Evolutionary conservation across 257 asterid genomes (phyloP).

Genomic region (Scutellaria baicalensis): DNA sequence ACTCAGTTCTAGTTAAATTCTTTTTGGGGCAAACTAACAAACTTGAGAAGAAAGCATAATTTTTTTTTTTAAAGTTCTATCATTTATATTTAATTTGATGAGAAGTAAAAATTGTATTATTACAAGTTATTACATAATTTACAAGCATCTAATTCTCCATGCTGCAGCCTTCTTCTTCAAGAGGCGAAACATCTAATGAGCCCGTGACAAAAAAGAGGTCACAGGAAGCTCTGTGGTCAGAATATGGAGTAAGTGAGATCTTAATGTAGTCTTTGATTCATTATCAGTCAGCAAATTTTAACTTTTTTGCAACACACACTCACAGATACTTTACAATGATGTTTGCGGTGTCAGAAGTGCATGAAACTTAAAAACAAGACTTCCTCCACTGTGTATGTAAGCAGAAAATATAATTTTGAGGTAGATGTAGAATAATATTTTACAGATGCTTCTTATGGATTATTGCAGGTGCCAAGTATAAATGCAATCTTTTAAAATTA

Average conservation of each 20-base stretch:
- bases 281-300: not conserved
- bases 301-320: not conserved
- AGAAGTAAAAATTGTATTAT: not conserved
- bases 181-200: slow-evolving; percentile 69
- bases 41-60: not conserved
- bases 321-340: not conserved
- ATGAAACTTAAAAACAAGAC: not conserved
- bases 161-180: slow-evolving; percentile 58
- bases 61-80: not conserved
- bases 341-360: not conserved
- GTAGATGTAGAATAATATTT: not conserved
- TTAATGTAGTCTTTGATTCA: not conserved
- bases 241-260: slow-evolving; percentile 52
- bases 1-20: not conserved
- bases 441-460: not conserved
- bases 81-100: not conserved
- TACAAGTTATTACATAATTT: slow-evolving; percentile 6
- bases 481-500: not conserved
- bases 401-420: not conserved
- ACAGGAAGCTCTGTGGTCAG: slow-evolving; percentile 53
- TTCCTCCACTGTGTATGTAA: not conserved
- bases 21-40: not conserved
- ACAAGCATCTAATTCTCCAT: slow-evolving; percentile 21
- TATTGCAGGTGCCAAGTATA: not conserved
- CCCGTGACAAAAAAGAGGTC: slow-evolving; percentile 61